A percentile compares a stretch with the other conserved stretches of the same genome.
phyloP scores from a whole-genome alignment of 306 rosid species.

The Vigna hirtella region DNA sequence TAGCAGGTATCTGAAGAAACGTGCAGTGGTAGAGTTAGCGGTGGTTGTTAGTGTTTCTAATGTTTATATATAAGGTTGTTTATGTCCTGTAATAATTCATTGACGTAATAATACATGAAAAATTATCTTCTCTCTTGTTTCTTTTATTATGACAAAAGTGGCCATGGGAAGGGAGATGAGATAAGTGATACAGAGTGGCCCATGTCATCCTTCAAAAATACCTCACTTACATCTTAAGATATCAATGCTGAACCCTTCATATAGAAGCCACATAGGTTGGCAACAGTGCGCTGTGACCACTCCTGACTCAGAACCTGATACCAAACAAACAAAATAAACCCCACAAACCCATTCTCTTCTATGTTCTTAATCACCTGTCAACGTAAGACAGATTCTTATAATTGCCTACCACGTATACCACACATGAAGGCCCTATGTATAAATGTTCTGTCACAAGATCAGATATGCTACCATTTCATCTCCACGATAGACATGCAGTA shows the following conservation, averaged over 20 bases:
- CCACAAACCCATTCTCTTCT: background rate
- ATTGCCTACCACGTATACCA: background rate
- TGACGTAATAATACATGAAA: too few relatives aligned
- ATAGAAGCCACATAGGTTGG: background rate
- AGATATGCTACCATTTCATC: background rate
- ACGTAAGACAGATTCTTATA: conserved; percentile 3
- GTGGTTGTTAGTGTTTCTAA: background rate
- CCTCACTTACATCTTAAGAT: conserved; percentile 19
- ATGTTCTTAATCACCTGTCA: background rate
- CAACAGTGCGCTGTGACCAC: conserved; percentile 26
- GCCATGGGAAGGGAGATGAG: background rate
- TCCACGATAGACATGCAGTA: background rate
- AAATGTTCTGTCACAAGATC: background rate
- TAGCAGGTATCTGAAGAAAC: too few relatives aligned
- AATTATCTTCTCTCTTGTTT: too few relatives aligned
- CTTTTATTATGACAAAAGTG: too few relatives aligned
- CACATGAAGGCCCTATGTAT: too few relatives aligned
- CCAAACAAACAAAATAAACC: background rate
- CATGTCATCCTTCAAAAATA: background rate
- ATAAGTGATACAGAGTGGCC: background rate
- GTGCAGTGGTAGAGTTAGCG: background rate
- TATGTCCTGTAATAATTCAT: too few relatives aligned
- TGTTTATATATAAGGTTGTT: too few relatives aligned
- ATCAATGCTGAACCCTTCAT: background rate
- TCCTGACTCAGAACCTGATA: background rate